Evolutionary conservation across 306 rosid species (phyloP).

Genomic region (Pterocarpus macrocarpus): DNA sequence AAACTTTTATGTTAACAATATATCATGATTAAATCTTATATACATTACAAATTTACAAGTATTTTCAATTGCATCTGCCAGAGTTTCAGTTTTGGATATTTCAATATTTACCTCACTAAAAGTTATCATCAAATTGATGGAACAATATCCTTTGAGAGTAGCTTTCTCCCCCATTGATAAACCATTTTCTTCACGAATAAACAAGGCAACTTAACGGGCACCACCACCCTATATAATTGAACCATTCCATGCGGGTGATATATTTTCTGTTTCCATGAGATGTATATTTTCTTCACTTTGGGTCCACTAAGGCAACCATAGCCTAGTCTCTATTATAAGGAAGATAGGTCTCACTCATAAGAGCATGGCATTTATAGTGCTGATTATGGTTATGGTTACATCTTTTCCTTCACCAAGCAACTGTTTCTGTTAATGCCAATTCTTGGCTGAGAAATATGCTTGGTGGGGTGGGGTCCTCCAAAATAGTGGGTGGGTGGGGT

Average conservation of each 20-base stretch:
- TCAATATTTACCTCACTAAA: neutral
- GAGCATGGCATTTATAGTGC: slow-evolving; percentile 29
- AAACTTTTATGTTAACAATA: too few relatives aligned
- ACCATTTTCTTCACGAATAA: slow-evolving; percentile 28
- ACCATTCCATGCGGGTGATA: slow-evolving; percentile 39
- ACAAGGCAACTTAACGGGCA: slow-evolving; percentile 38
- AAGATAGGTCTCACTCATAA: slow-evolving; percentile 42
- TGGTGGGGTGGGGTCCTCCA: neutral
- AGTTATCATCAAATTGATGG: slow-evolving; percentile 16
- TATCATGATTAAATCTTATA: too few relatives aligned
- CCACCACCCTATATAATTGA: slow-evolving; percentile 48
- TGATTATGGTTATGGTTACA: slow-evolving; percentile 40
- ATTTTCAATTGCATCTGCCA: neutral
- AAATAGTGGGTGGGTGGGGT: slow-evolving; percentile 48
- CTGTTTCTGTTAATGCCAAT: slow-evolving; percentile 41
- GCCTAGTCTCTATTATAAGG: slow-evolving; percentile 13
- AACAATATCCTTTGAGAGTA: neutral
- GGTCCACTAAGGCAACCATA: slow-evolving; percentile 51
- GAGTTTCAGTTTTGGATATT: neutral
- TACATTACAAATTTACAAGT: too few relatives aligned
- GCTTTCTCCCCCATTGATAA: slow-evolving; percentile 4
- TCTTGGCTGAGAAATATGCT: slow-evolving; percentile 10
- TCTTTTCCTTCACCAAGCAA: slow-evolving; percentile 37
- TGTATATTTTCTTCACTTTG: slow-evolving; percentile 36
- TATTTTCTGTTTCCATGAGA: slow-evolving; percentile 28